phyloP scores from a whole-genome alignment of 345 rosid genomes.

The Heritiera littoralis region DNA sequence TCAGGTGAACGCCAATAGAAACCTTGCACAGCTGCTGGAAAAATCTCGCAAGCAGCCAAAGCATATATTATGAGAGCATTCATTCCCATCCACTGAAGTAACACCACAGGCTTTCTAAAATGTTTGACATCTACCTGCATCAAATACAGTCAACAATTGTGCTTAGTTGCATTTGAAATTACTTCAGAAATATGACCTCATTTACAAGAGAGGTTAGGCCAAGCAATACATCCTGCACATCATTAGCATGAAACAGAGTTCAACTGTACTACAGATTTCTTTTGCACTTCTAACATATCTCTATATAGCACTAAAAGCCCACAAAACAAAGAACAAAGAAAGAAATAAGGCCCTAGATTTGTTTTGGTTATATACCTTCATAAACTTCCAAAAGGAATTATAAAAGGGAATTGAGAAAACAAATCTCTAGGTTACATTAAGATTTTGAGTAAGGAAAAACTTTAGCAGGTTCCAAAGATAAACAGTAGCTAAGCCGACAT shows the following conservation, averaged over 20 bases:
- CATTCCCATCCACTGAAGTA: constrained; percentile 66
- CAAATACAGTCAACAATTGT: constrained; percentile 13
- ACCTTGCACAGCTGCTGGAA: constrained; percentile 55
- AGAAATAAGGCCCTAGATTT: neutral
- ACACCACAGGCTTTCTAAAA: constrained; percentile 33
- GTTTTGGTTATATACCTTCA: neutral
- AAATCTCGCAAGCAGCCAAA: constrained; percentile 59
- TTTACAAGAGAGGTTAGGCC: neutral
- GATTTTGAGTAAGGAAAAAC: too few species aligned
- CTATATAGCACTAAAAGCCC: neutral
- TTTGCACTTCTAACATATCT: neutral
- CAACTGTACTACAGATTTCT: neutral
- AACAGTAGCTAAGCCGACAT: neutral
- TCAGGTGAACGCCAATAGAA: too few species aligned
- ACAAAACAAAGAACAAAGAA: neutral
- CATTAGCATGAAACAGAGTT: neutral
- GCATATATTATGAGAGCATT: constrained; percentile 58
- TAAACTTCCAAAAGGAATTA: neutral
- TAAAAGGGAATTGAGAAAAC: neutral
- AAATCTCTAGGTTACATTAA: neutral
- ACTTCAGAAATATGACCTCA: neutral
- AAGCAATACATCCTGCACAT: neutral
- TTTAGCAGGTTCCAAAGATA: neutral
- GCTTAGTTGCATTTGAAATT: constrained; percentile 1
- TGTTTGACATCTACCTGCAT: constrained; percentile 55